These are phyloP conservation scores for Geotrichum candidum DNA, from an alignment of 1,139 yeast species.

Conservation along the genomic window DNA sequence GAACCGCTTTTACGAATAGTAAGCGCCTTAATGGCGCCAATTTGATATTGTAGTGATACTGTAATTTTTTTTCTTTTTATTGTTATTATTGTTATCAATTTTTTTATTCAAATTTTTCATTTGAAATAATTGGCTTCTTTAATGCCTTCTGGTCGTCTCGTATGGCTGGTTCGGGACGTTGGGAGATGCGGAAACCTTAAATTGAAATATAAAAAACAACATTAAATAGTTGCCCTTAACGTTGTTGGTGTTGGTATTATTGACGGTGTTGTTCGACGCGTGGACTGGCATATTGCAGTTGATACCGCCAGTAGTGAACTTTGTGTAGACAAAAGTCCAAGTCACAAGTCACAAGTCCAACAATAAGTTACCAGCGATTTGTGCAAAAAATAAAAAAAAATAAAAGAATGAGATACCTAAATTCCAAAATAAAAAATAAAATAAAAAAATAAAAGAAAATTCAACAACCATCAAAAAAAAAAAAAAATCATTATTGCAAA, in stretches of 20 bases:
- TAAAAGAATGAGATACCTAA: not conserved
- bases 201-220: not conserved
- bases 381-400: not conserved
- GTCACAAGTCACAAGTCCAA: not conserved
- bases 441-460: not conserved
- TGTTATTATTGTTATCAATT: too few species aligned
- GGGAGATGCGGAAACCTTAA: not conserved
- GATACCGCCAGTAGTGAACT: too few species aligned
- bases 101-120: too few species aligned
- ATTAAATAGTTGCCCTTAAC: too few species aligned
- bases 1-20: not conserved
- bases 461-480: not conserved
- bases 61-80: not conserved
- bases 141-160: not conserved
- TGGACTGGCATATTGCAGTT: too few species aligned
- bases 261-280: too few species aligned
- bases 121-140: too few species aligned
- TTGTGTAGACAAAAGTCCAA: too few species aligned
- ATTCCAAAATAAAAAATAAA: not conserved
- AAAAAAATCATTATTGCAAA: not conserved
- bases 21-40: not conserved
- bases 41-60: not conserved
- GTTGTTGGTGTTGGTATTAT: too few species aligned
- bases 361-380: not conserved
- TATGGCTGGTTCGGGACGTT: not conserved